Evolutionary conservation across 805 yeast species (phyloP).

Genomic region (Dipodascopsis uninucleata): DNA sequence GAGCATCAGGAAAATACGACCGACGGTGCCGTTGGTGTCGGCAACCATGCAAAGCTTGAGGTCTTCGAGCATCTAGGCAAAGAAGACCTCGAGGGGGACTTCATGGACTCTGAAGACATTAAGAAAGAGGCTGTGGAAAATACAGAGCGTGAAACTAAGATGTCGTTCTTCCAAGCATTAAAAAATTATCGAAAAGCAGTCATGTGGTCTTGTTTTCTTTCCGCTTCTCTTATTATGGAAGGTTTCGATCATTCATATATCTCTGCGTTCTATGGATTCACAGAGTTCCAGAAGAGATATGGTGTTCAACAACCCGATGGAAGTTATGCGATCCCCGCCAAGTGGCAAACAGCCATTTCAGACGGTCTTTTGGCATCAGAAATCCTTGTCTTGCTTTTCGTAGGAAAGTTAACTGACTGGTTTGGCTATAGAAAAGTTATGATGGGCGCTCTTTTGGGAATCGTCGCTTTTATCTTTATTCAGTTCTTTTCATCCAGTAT

Average conservation of each 20-base stretch:
- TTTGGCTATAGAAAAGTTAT: constrained; percentile 47
- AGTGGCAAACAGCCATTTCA: constrained; percentile 34
- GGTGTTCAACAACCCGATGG: constrained; percentile 18
- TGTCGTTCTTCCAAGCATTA: constrained; percentile 37
- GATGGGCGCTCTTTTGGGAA: constrained; percentile 38
- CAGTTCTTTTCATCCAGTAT: constrained; percentile 46
- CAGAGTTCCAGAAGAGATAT: constrained; percentile 20
- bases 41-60: too few species aligned
- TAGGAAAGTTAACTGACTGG: constrained; percentile 45
- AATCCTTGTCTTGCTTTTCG: constrained; percentile 46
- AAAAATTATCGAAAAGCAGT: constrained; percentile 44
- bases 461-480: constrained; percentile 45
- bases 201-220: constrained; percentile 45
- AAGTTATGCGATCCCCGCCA: constrained; percentile 26
- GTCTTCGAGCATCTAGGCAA: too few species aligned
- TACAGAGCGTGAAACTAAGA: too few species aligned
- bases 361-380: constrained; percentile 41
- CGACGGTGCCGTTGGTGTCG: too few species aligned
- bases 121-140: too few species aligned
- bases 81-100: too few species aligned
- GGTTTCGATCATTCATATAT: constrained; percentile 47
- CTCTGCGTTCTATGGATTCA: constrained; percentile 41
- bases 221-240: constrained; percentile 47
- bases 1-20: too few species aligned
- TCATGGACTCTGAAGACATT: too few species aligned